Evolutionary conservation across 306 rosid species (phyloP), one percentile per base, ranked within the genome.

Genomic region (Betula pendula): DNA sequence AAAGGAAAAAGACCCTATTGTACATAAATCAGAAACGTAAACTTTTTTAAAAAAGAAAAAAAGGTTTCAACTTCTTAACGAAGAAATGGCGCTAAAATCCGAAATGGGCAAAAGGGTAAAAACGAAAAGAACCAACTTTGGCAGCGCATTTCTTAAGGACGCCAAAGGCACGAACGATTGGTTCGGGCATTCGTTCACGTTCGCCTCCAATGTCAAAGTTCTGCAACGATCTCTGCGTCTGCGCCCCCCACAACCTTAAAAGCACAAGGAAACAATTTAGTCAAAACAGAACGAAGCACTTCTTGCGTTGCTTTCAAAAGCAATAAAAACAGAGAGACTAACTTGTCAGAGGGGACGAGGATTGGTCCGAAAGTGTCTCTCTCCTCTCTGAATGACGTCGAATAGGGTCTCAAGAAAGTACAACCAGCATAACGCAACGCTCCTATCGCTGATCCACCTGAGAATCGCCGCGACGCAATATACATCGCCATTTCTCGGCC

Each of bases 161-260:
- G 43, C 98, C 99, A 66, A 96, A 96, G 52, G 99, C 97, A 16
- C 96, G 98, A 84, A 96, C 75, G 17, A 96, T 92, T 0, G 99
- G 98, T 67, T 89, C 99, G 10, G 98, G 99, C 99, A 96, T 96
- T 69, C 97, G 94, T 82, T 96, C 99, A 0, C 99, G 96, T 42
- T 87, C 89, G 59, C 99, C 99, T 25, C 99, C 99, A 67, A 96
- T 96, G 43, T 96, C 99, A 67, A 96, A 96, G 80, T 92, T 96
- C 80, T 88, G 99, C 85, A 96, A 73, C 67, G 97, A 96, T 79
- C 99, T 82, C 68, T 96, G 99, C 69, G 98, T 96, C 70, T 96
- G 99, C 42, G 99, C 98, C 12, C 99, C 99, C 99, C 99, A 96
- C 74, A 92, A 77, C 81, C 99, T 92, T 62, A 47, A 47, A 47